These are phyloP conservation scores for Phytophthora pini DNA, from an alignment of 352 stramenopile genomes.

Conservation along the genomic window DNA sequence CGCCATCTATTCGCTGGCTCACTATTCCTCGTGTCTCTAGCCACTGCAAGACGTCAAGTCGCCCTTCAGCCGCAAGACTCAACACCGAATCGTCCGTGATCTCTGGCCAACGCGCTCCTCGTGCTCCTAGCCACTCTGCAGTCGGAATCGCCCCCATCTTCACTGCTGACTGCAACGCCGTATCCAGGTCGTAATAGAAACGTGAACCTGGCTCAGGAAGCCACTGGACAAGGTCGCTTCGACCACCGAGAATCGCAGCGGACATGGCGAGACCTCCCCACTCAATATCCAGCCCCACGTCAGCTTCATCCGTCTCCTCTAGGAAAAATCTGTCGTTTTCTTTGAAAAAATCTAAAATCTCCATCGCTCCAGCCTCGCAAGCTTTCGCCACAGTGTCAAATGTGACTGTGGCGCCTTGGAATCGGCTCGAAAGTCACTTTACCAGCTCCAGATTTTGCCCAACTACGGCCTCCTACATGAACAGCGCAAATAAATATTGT, in stretches of 20 bases:
- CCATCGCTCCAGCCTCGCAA: not conserved
- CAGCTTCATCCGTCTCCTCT: not conserved
- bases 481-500: constrained; percentile 4
- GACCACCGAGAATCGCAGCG: not conserved
- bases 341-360: not conserved
- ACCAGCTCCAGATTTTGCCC: constrained; percentile 5
- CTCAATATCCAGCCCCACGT: not conserved
- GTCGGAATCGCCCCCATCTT: not conserved
- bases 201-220: not conserved
- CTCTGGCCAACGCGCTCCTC: too few relatives aligned
- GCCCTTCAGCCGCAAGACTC: too few relatives aligned
- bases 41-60: not conserved
- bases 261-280: not conserved
- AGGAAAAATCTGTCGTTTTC: not conserved
- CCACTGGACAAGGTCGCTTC: not conserved
- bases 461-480: not conserved
- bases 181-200: not conserved
- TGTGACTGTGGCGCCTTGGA: constrained; percentile 4
- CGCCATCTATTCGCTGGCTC: too few relatives aligned
- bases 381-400: constrained; percentile 13
- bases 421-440: constrained; percentile 10
- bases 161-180: not conserved
- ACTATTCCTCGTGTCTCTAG: not conserved
- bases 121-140: not conserved
- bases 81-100: too few relatives aligned